Conservation (phyloP, 1,284 basidiomycete species). For the Ganoderma boninense region DNA sequence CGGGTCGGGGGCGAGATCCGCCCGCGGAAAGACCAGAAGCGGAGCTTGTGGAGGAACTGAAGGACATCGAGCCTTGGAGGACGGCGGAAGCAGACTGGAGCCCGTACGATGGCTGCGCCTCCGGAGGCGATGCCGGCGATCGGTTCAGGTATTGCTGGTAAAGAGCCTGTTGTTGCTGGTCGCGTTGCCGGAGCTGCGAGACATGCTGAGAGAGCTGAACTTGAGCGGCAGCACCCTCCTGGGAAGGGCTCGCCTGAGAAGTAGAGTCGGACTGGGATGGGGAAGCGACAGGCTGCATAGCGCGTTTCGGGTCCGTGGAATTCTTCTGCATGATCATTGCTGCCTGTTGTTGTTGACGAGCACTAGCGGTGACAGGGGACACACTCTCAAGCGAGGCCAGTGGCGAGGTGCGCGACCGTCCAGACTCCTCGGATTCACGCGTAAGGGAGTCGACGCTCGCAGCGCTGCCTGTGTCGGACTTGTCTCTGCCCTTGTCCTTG, state of each 20-base stretch:
- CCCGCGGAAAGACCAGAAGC: slow-evolving; percentile 53
- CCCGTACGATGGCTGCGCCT: slow-evolving; percentile 74
- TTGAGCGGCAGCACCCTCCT: slow-evolving; percentile 27
- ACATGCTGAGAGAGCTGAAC: slow-evolving; percentile 52
- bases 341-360: slow-evolving; percentile 63
- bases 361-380: slow-evolving; percentile 55
- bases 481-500: slow-evolving; percentile 72
- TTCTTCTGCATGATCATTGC: slow-evolving; percentile 42
- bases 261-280: slow-evolving; percentile 7
- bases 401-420: slow-evolving; percentile 48
- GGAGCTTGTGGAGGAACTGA: slow-evolving; percentile 47
- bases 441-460: slow-evolving; percentile 38
- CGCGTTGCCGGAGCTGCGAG: slow-evolving; percentile 82
- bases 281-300: slow-evolving; percentile 34
- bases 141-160: slow-evolving; percentile 90
- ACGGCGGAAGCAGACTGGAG: slow-evolving; percentile 70
- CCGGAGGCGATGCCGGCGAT: slow-evolving; percentile 79
- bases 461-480: slow-evolving; percentile 49
- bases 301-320: slow-evolving; percentile 45
- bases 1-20: slow-evolving; percentile 64
- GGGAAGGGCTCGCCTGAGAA: slow-evolving; percentile 3
- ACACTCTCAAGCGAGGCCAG: slow-evolving; percentile 32
- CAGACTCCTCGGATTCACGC: slow-evolving; percentile 63
- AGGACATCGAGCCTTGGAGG: slow-evolving; percentile 53
- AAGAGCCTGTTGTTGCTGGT: slow-evolving; percentile 88